Evolutionary conservation across 2,329 filamentous ascomycete species (phyloP).

Genomic region (Hortaea werneckii): DNA sequence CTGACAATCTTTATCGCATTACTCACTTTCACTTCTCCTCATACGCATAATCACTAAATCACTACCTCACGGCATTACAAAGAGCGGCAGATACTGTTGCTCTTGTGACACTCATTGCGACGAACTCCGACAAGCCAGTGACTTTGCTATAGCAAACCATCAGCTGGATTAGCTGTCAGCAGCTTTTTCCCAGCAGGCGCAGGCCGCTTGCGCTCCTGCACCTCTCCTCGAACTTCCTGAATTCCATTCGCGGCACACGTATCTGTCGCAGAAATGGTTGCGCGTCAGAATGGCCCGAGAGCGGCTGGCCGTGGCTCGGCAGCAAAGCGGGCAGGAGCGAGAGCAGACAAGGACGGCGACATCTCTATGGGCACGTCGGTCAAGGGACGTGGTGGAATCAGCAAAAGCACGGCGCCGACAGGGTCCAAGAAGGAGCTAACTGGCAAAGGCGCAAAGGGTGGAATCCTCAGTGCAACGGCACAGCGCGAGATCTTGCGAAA

Average conservation of each 20-base stretch:
- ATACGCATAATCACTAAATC: background rate
- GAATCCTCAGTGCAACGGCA: constrained; percentile 13
- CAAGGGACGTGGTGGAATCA: constrained; percentile 20
- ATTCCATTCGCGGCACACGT: background rate
- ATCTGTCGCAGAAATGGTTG: constrained; percentile 8
- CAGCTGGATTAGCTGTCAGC: background rate
- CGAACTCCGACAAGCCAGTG: background rate
- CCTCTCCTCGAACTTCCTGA: background rate
- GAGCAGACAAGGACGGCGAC: constrained; percentile 51
- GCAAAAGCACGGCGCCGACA: constrained; percentile 13
- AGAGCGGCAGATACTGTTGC: background rate
- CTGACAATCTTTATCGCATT: background rate
- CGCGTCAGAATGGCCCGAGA: constrained; percentile 6
- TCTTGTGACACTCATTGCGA: background rate
- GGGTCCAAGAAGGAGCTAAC: constrained; percentile 15
- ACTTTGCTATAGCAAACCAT: background rate
- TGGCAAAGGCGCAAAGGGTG: constrained; percentile 6
- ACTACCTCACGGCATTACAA: background rate
- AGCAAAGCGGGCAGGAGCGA: constrained; percentile 6
- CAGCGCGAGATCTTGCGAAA: constrained; percentile 22
- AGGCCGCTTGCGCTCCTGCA: background rate
- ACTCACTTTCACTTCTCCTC: background rate
- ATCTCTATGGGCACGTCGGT: constrained; percentile 46
- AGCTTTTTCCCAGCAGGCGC: background rate
- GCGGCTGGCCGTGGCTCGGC: constrained; percentile 12